Conservation (phyloP, 345 rosid species). For the Eucalyptus decipiens region DNA sequence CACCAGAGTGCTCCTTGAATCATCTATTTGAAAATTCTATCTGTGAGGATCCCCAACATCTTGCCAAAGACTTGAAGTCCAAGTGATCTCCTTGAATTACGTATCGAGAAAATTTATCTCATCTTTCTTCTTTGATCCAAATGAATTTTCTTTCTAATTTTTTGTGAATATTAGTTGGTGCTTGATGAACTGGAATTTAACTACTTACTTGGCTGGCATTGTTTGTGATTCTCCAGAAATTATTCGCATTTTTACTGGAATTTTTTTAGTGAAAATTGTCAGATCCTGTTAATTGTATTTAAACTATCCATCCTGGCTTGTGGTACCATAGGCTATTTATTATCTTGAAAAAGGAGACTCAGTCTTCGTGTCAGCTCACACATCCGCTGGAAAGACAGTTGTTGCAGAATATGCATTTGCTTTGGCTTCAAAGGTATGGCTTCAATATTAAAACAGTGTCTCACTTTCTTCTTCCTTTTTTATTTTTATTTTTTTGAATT, state of each 20-base stretch:
- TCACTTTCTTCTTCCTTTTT: background rate
- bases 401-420: constrained; percentile 99
- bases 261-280: background rate
- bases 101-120: background rate
- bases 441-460: background rate
- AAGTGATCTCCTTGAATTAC: background rate
- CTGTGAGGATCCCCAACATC: background rate
- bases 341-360: constrained; percentile 91
- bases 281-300: background rate
- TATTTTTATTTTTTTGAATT: background rate
- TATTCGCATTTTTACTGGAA: background rate
- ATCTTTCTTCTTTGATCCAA: background rate
- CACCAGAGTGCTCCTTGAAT: background rate
- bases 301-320: background rate
- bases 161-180: background rate
- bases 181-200: background rate
- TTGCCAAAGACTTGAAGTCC: background rate
- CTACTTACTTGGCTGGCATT: background rate
- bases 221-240: background rate
- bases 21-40: background rate
- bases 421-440: constrained; percentile 77
- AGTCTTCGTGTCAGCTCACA: constrained; percentile 96
- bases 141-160: background rate
- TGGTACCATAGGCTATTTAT: constrained; percentile 64
- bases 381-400: constrained; percentile 98